A percentile compares a stretch with the other conserved stretches of the same genome.
Conservation (phyloP, 2,329 filamentous ascomycete genomes). For the Fusarium longipes region DNA sequence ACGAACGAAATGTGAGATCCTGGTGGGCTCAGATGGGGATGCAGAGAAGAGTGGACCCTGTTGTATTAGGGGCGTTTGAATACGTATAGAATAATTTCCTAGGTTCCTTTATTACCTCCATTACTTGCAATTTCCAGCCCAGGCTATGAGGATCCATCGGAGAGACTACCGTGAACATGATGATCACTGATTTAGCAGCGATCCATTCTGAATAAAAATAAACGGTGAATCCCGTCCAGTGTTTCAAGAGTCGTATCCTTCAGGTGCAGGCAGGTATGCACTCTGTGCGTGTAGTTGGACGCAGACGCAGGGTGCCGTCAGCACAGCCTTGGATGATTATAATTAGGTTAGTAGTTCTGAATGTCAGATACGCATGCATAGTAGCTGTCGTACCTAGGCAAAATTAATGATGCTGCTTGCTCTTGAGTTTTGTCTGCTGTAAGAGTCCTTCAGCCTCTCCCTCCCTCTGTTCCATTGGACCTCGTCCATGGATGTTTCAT, state of each 20-base stretch:
- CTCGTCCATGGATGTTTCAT: constrained; percentile 11
- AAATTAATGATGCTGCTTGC: constrained; percentile 6
- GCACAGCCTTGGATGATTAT: constrained; percentile 31
- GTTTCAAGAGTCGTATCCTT: constrained; percentile 34
- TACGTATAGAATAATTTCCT: constrained; percentile 28
- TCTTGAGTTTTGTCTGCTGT: constrained; percentile 9
- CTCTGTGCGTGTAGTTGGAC: background rate
- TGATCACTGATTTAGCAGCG: constrained; percentile 12
- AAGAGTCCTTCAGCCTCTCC: background rate
- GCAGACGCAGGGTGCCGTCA: constrained; percentile 34
- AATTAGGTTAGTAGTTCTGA: constrained; percentile 21
- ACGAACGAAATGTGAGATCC: constrained; percentile 31
- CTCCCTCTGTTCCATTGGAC: background rate
- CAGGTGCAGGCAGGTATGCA: constrained; percentile 10
- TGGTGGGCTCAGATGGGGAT: constrained; percentile 31
- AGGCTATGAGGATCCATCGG: constrained; percentile 33
- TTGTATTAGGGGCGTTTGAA: constrained; percentile 39
- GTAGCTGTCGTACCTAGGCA: constrained; percentile 1
- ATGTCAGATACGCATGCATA: background rate
- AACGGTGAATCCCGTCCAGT: constrained; percentile 29
- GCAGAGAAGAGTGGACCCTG: constrained; percentile 26
- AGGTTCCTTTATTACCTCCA: constrained; percentile 1
- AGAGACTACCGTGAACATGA: constrained; percentile 2
- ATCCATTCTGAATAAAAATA: constrained; percentile 35
- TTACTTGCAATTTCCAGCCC: constrained; percentile 39